phyloP scores from a whole-genome alignment of 2,329 filamentous ascomycete species.

The Fusarium udum region DNA sequence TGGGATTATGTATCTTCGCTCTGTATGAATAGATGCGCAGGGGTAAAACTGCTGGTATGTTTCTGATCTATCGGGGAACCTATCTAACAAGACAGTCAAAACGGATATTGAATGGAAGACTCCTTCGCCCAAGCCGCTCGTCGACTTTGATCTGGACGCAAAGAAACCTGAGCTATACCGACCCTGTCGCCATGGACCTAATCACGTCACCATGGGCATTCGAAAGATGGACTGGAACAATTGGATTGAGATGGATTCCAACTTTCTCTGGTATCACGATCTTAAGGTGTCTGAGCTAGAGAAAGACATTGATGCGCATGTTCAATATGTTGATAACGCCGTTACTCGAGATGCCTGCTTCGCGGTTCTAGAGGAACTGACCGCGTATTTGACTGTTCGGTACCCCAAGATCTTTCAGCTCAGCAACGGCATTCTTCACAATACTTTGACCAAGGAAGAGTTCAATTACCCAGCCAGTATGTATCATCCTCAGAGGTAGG shows the following conservation, averaged over 20 bases:
- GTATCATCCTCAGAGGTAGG: rapidly evolving
- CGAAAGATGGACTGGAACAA: slow-evolving; percentile 29
- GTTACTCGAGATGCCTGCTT: slow-evolving; percentile 30
- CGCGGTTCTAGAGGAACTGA: slow-evolving; percentile 25
- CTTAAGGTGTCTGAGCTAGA: slow-evolving; percentile 28
- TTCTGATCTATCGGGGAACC: rapidly evolving
- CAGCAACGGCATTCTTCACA: not conserved
- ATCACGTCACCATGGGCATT: slow-evolving; percentile 34
- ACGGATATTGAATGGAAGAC: slow-evolving; percentile 1
- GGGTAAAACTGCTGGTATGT: not conserved
- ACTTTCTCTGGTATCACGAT: slow-evolving; percentile 28
- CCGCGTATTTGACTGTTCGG: slow-evolving; percentile 3
- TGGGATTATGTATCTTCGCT: not conserved
- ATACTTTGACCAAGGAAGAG: slow-evolving; percentile 11
- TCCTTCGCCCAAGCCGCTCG: not conserved
- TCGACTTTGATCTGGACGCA: slow-evolving; percentile 13
- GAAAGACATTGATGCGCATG: slow-evolving; percentile 21
- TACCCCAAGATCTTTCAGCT: slow-evolving; percentile 34
- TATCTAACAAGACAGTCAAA: not conserved
- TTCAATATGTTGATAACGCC: slow-evolving; percentile 26
- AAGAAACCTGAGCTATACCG: slow-evolving; percentile 25
- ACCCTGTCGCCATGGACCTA: slow-evolving; percentile 29
- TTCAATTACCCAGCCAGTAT: slow-evolving; percentile 22
- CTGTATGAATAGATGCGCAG: not conserved
- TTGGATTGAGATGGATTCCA: slow-evolving; percentile 37